Evolutionary conservation across 352 stramenopile species (phyloP), one percentile per base, ranked within the genome.

Genomic region (Phytophthora meadii): DNA sequence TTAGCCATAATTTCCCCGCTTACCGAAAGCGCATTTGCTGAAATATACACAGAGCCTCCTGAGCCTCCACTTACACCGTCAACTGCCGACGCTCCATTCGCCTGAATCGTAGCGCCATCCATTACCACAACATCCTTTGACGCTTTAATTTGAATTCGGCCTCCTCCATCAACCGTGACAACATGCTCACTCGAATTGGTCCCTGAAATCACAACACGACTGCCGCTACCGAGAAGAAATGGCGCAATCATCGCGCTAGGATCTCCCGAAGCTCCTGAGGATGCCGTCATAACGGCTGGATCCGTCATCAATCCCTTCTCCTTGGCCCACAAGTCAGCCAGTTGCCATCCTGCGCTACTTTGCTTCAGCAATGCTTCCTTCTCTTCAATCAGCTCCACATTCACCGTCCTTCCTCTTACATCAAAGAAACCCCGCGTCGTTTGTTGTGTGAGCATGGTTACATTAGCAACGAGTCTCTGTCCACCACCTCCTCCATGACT

Each of bases 101-200:
- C 81, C 22, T 69, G 36, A 61, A 92, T 84, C 11, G 30, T 54
- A 10, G 81, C 81, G 15, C 55, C 64, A 36, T 69, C 36, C 84
- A 92, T 89, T 25, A 92, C 54, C 40, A 92, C 81, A 0, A 92
- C 68, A 54, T 92, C 81, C 52, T 84, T 84, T 9, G 84, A 89
- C 1, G 84, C 81, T 46, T 66, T 75, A 24, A 92, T 81, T 34
- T 84, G 79, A n/a, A 92, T 80, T 39, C 84, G 69, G 5, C 83
- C 83, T 11, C 84, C 84, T 39, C 77, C 83, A 28, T 70, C 59
- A 7, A 83, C 67, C 0, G 59, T 54, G 7, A 61, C 32, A 57
- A 68, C 19, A 15, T 57, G 44, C 36, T 54, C 34, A 25, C 24
- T 55, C 1, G 47, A 54, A 22, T 48, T 34, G 37, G 52, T 66